These are phyloP conservation scores for Xylaria castorea DNA, from an alignment of 495 filamentous ascomycete genomes.

Conservation along the genomic window DNA sequence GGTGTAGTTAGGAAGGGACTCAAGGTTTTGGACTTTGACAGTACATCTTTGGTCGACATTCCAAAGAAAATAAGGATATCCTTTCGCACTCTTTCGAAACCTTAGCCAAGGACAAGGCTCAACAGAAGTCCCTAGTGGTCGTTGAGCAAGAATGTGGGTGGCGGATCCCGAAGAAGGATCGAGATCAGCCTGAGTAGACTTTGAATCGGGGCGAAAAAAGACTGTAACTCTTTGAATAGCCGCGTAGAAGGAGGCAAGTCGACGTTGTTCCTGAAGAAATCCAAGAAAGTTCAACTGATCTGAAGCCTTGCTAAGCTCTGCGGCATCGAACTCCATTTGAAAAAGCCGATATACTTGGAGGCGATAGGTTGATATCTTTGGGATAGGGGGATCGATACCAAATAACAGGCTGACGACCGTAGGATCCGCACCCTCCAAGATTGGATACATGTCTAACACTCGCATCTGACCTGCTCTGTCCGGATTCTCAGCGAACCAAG, in stretches of 20 bases:
- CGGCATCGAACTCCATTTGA: background rate
- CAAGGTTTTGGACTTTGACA: background rate
- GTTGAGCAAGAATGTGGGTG: background rate
- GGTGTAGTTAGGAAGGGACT: background rate
- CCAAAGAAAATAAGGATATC: background rate
- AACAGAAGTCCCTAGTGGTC: background rate
- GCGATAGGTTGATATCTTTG: background rate
- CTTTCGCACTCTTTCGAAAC: background rate
- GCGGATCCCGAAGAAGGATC: background rate
- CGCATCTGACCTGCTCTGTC: background rate
- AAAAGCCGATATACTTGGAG: background rate
- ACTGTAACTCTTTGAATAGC: background rate
- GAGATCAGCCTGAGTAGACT: background rate
- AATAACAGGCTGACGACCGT: background rate
- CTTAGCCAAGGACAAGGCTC: background rate
- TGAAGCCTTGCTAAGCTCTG: background rate
- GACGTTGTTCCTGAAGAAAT: background rate
- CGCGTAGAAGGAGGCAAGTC: background rate
- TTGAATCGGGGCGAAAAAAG: background rate
- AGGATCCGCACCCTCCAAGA: background rate
- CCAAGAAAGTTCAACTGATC: background rate
- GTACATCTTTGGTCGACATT: background rate
- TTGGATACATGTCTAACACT: background rate
- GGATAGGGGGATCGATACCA: background rate
- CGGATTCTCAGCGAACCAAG: background rate